A percentile compares a stretch with the other conserved stretches of the same genome.
phyloP scores from a whole-genome alignment of 148 eudicot species.

The Camellia japonica region DNA sequence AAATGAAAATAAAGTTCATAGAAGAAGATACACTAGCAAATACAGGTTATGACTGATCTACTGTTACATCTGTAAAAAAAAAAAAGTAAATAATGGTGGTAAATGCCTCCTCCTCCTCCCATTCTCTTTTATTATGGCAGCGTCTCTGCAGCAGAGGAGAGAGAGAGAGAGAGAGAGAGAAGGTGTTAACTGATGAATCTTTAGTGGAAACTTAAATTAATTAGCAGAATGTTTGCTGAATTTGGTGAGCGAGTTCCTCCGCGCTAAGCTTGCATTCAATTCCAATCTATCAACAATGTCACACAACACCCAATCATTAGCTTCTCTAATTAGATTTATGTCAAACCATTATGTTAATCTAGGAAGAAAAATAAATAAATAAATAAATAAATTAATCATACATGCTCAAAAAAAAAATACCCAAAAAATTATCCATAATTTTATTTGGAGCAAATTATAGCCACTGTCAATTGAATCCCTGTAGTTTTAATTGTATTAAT shows the following conservation, averaged over 20 bases:
- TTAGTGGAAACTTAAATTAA: neutral
- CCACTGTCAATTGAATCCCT: too few relatives aligned
- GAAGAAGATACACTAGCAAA: conserved; percentile 3
- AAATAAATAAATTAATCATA: too few relatives aligned
- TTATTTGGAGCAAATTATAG: too few relatives aligned
- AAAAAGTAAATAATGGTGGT: neutral
- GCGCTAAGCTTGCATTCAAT: conserved; percentile 91
- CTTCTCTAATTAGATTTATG: too few relatives aligned
- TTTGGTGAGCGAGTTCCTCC: conserved; percentile 83
- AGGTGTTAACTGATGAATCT: neutral
- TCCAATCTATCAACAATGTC: conserved; percentile 54
- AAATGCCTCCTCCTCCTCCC: neutral
- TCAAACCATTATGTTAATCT: too few relatives aligned
- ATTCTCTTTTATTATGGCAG: neutral
- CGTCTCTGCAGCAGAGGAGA: neutral
- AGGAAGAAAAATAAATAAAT: too few relatives aligned
- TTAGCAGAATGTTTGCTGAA: conserved; percentile 85
- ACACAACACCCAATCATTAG: too few relatives aligned
- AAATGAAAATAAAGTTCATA: neutral
- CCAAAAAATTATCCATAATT: too few relatives aligned
- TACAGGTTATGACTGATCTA: conserved; percentile 7
- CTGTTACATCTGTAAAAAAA: neutral
- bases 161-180: neutral
- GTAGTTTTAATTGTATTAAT: too few relatives aligned
- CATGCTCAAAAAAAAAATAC: too few relatives aligned